Evolutionary conservation across 148 eudicot genomes (phyloP).

Genomic region (Talinum fruticosum): DNA sequence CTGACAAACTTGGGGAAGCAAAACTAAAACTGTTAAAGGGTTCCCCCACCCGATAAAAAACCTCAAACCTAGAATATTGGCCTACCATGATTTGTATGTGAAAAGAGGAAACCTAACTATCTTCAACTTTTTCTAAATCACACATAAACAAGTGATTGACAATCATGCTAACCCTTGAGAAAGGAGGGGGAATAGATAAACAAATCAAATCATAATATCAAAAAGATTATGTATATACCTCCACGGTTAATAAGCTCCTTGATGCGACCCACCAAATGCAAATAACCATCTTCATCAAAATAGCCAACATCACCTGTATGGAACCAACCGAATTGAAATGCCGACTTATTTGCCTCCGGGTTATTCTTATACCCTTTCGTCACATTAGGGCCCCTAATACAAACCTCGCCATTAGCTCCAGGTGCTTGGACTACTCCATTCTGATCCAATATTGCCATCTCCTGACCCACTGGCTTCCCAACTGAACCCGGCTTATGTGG

Average conservation of each 20-base stretch:
- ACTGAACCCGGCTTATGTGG: constrained; percentile 77
- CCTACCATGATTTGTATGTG: background rate
- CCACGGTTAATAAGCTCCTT: constrained; percentile 98
- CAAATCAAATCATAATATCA: background rate
- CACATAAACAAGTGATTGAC: background rate
- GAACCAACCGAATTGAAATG: constrained; percentile 82
- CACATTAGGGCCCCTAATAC: constrained; percentile 87
- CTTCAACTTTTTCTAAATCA: background rate
- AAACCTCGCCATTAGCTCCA: constrained; percentile 73
- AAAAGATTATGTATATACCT: constrained; percentile 45
- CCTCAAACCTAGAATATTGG: background rate
- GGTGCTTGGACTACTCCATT: constrained; percentile 54
- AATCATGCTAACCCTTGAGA: too few relatives aligned
- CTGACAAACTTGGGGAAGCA: background rate
- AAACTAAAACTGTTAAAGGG: background rate
- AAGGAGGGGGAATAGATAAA: background rate
- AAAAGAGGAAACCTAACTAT: background rate
- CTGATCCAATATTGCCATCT: constrained; percentile 74
- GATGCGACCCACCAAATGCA: constrained; percentile 91
- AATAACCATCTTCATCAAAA: constrained; percentile 78
- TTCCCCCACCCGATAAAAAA: background rate
- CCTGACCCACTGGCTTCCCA: constrained; percentile 86
- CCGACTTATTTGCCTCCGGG: constrained; percentile 82
- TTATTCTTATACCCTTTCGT: constrained; percentile 87
- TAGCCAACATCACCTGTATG: constrained; percentile 95